phyloP scores from a whole-genome alignment of 805 yeast genomes.

The Metschnikowia kofuensis region DNA sequence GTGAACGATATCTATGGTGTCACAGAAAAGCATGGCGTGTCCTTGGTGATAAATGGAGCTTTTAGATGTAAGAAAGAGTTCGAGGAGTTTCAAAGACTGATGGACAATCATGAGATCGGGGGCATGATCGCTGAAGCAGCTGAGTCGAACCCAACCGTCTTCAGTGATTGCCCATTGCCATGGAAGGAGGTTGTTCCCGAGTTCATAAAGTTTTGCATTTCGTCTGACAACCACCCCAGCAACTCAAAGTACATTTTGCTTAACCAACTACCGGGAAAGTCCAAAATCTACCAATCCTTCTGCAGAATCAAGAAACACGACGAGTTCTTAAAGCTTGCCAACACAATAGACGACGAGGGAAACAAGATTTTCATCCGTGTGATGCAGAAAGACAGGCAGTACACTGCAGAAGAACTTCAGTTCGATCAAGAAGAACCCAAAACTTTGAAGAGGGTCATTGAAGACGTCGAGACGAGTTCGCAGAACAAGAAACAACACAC shows the following conservation, averaged over 20 bases:
- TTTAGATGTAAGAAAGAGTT: slow-evolving; percentile 56
- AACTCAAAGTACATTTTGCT: slow-evolving; percentile 81
- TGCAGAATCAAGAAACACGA: slow-evolving; percentile 54
- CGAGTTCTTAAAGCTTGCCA: slow-evolving; percentile 40
- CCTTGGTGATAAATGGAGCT: slow-evolving; percentile 82
- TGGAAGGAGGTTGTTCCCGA: slow-evolving; percentile 59
- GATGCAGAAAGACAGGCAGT: slow-evolving; percentile 30
- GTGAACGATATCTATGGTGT: slow-evolving; percentile 58
- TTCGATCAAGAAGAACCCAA: neutral
- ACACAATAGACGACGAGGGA: slow-evolving; percentile 33
- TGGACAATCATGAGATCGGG: slow-evolving; percentile 60
- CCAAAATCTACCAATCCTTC: slow-evolving; percentile 54
- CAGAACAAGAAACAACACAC: slow-evolving; percentile 8
- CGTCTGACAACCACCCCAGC: slow-evolving; percentile 54
- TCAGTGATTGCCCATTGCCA: slow-evolving; percentile 41
- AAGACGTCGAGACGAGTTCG: neutral
- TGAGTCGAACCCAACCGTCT: slow-evolving; percentile 81
- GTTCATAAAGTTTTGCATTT: slow-evolving; percentile 50
- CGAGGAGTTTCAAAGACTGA: slow-evolving; percentile 45
- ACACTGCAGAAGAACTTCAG: slow-evolving; percentile 17
- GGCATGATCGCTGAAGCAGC: slow-evolving; percentile 94
- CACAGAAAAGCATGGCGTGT: slow-evolving; percentile 60
- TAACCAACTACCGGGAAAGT: slow-evolving; percentile 77
- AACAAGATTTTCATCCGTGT: slow-evolving; percentile 34
- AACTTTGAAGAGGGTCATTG: neutral